Percentiles rank a stretch among this genome's conserved stretches.
Evolutionary conservation across 768 basidiomycete species (phyloP).

Genomic region (Russula ochroleuca): DNA sequence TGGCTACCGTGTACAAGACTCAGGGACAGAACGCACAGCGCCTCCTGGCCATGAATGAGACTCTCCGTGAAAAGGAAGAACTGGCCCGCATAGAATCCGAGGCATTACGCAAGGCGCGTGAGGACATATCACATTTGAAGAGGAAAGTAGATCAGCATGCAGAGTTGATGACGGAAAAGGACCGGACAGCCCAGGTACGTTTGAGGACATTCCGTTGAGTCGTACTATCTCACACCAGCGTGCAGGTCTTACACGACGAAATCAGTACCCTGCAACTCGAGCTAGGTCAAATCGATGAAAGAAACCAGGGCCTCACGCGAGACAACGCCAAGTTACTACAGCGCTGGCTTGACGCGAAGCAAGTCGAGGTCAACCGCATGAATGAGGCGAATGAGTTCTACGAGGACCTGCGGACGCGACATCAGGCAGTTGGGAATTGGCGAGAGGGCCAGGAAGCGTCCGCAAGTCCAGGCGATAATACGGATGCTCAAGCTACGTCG

Average conservation of each 20-base stretch:
- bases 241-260: constrained; percentile 89
- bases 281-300: constrained; percentile 81
- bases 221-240: constrained; percentile 9
- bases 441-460: constrained; percentile 33
- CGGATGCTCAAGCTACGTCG: constrained; percentile 44
- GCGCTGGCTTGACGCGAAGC: constrained; percentile 95
- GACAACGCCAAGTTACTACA: constrained; percentile 95
- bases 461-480: constrained; percentile 26
- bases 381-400: constrained; percentile 91
- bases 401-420: constrained; percentile 76
- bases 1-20: constrained; percentile 92
- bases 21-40: constrained; percentile 95
- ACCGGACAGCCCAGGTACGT: constrained; percentile 78
- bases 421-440: constrained; percentile 58
- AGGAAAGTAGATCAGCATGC: constrained; percentile 79
- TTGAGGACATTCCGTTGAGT: background rate
- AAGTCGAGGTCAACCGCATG: constrained; percentile 89
- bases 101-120: constrained; percentile 66
- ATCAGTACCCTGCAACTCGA: constrained; percentile 89
- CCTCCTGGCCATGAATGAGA: constrained; percentile 90
- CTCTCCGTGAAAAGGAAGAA: constrained; percentile 90
- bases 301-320: constrained; percentile 78
- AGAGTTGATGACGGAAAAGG: constrained; percentile 85
- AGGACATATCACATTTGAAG: constrained; percentile 65
- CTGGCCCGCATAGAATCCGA: constrained; percentile 77